Evolutionary conservation across 2,329 filamentous ascomycete genomes (phyloP).

Genomic region (Aspergillus neoniger): DNA sequence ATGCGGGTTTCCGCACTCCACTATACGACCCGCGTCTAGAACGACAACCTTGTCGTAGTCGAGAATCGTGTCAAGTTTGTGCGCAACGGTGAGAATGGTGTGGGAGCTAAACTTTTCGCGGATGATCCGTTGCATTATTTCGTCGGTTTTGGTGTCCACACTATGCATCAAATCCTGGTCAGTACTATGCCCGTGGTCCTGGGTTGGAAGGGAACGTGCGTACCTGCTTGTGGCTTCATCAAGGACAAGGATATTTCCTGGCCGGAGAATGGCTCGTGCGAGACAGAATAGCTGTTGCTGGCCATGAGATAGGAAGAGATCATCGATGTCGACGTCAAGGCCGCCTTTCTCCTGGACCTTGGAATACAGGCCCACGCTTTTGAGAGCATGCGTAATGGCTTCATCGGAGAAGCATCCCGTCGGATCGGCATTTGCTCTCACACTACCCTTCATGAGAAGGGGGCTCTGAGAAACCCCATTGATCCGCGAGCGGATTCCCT

Average conservation of each 20-base stretch:
- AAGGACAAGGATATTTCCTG: slow-evolving; percentile 46
- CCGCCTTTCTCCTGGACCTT: slow-evolving; percentile 43
- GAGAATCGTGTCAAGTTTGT: slow-evolving; percentile 53
- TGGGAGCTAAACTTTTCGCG: slow-evolving; percentile 55
- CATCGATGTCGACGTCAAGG: slow-evolving; percentile 48
- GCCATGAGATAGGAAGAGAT: slow-evolving; percentile 56
- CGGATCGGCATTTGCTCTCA: slow-evolving; percentile 46
- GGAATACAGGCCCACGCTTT: slow-evolving; percentile 40
- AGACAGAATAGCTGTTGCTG: slow-evolving; percentile 67
- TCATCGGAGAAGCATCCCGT: slow-evolving; percentile 32
- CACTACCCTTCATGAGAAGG: slow-evolving; percentile 44
- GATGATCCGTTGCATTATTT: slow-evolving; percentile 59
- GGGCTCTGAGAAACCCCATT: slow-evolving; percentile 49
- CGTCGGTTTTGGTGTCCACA: slow-evolving; percentile 60
- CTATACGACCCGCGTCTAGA: slow-evolving; percentile 37
- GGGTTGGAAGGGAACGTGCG: slow-evolving; percentile 15
- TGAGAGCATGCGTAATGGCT: slow-evolving; percentile 40
- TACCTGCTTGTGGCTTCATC: slow-evolving; percentile 41
- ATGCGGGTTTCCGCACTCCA: slow-evolving; percentile 41
- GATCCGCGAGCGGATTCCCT: slow-evolving; percentile 44
- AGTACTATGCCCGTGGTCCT: slow-evolving; percentile 8
- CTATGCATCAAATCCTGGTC: slow-evolving; percentile 32
- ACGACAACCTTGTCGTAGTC: slow-evolving; percentile 44
- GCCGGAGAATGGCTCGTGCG: slow-evolving; percentile 58
- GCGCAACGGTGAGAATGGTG: slow-evolving; percentile 62